Conservation (phyloP, 805 yeast species). For the Cyberlindnera mrakii region DNA sequence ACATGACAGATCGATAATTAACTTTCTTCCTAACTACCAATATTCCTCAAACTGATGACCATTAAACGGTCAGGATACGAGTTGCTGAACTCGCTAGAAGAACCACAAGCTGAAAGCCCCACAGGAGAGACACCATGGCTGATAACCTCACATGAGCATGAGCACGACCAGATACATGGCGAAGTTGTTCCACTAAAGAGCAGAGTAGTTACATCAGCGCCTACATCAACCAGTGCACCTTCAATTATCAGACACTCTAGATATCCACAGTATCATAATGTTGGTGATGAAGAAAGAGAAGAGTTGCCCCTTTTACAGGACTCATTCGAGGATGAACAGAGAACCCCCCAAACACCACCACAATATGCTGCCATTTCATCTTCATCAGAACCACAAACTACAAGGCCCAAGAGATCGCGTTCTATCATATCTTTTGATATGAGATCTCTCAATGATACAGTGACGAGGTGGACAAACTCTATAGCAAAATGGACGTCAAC, state of each 20-base stretch:
- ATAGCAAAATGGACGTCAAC: slow-evolving; percentile 23
- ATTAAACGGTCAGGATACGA: too few species aligned
- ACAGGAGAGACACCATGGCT: neutral
- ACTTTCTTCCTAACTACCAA: too few species aligned
- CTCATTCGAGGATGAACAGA: neutral
- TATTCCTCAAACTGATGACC: too few species aligned
- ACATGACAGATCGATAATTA: too few species aligned
- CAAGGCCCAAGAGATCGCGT: slow-evolving; percentile 10
- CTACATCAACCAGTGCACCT: slow-evolving; percentile 11
- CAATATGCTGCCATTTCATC: too few species aligned
- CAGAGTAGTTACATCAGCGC: slow-evolving; percentile 7
- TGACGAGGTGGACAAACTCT: slow-evolving; percentile 24
- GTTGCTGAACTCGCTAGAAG: too few species aligned
- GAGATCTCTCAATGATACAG: slow-evolving; percentile 16
- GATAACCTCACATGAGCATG: neutral
- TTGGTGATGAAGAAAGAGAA: slow-evolving; percentile 2
- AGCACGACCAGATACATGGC: slow-evolving; percentile 2
- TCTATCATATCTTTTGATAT: slow-evolving; percentile 22
- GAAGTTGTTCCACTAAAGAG: neutral
- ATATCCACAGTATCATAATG: neutral
- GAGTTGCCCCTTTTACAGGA: slow-evolving; percentile 2
- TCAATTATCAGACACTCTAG: neutral
- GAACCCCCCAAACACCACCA: too few species aligned
- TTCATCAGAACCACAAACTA: neutral
- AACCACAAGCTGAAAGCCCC: neutral